Conservation (phyloP, 2,329 filamentous ascomycete genomes). For the Parascedosporium putredinis region DNA sequence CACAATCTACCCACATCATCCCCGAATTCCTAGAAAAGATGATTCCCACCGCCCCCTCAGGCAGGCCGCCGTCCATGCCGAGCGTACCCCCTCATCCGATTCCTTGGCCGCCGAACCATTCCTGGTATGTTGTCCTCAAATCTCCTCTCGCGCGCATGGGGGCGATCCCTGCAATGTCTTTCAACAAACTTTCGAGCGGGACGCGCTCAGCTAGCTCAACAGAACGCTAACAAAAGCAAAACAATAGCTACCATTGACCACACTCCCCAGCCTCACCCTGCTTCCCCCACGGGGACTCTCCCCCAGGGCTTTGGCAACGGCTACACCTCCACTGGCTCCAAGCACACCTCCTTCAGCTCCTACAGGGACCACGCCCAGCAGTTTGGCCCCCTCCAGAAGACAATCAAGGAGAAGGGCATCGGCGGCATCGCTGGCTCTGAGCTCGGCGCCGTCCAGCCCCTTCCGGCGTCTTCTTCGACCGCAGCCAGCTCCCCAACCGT, state of each 20-base stretch:
- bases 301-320: slow-evolving; percentile 38
- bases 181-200: too few species aligned
- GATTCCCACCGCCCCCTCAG: slow-evolving; percentile 46
- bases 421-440: slow-evolving; percentile 57
- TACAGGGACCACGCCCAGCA: slow-evolving; percentile 72
- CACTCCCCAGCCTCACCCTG: slow-evolving; percentile 62
- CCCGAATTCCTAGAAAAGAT: slow-evolving; percentile 23
- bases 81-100: slow-evolving; percentile 51
- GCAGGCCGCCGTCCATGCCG: slow-evolving; percentile 47
- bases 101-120: slow-evolving; percentile 49
- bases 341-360: slow-evolving; percentile 56
- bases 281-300: slow-evolving; percentile 54
- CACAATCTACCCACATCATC: background rate
- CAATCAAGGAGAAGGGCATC: slow-evolving; percentile 30
- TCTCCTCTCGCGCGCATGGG: too few species aligned
- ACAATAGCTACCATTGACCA: slow-evolving; percentile 63
- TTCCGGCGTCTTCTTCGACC: slow-evolving; percentile 76
- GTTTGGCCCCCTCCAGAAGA: slow-evolving; percentile 62
- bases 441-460: slow-evolving; percentile 62
- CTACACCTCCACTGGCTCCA: slow-evolving; percentile 24
- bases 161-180: too few species aligned
- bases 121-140: slow-evolving; percentile 38
- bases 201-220: slow-evolving; percentile 18
- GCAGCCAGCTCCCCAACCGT: slow-evolving; percentile 72
- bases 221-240: slow-evolving; percentile 24